Evolutionary conservation across 495 filamentous ascomycete genomes (phyloP).

Genomic region (Daldinia grandis): DNA sequence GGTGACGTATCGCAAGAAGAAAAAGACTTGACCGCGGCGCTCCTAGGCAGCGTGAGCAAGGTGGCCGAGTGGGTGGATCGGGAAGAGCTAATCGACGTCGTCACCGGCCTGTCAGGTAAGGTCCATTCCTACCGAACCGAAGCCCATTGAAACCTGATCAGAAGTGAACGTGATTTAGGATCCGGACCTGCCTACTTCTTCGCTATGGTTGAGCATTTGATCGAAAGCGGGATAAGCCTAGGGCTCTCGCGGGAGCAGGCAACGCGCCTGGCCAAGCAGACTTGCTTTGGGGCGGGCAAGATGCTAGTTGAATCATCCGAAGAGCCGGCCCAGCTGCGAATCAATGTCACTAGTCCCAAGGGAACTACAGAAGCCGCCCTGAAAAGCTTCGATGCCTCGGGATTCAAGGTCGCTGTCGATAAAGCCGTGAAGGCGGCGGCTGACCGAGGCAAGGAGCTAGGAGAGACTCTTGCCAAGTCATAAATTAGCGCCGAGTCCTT

Average conservation of each 20-base stretch:
- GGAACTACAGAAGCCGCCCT: conserved; percentile 49
- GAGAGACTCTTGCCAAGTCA: conserved; percentile 40
- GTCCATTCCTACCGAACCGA: neutral
- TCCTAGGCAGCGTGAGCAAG: conserved; percentile 46
- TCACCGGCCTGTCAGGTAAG: conserved; percentile 51
- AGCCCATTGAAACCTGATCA: conserved; percentile 4
- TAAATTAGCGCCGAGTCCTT: neutral
- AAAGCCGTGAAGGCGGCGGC: conserved; percentile 47
- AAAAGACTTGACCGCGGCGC: conserved; percentile 44
- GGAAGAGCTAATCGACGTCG: conserved; percentile 50
- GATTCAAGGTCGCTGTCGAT: conserved; percentile 43
- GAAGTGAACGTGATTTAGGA: conserved; percentile 32
- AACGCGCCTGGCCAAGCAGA: conserved; percentile 47
- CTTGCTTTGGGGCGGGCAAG: conserved; percentile 47
- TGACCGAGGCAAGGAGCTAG: conserved; percentile 42
- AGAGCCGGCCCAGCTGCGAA: conserved; percentile 46
- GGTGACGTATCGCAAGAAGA: conserved; percentile 43
- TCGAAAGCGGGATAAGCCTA: conserved; percentile 44
- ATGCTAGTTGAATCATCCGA: conserved; percentile 48
- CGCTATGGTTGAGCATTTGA: conserved; percentile 48
- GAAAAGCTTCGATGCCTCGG: conserved; percentile 46
- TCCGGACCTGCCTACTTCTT: conserved; percentile 51
- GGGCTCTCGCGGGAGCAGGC: conserved; percentile 48
- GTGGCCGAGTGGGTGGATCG: conserved; percentile 48
- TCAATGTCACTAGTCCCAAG: conserved; percentile 49